These are phyloP conservation scores for Musa balbisiana DNA, from an alignment of 202 grass and related monocot species.

Conservation along the genomic window DNA sequence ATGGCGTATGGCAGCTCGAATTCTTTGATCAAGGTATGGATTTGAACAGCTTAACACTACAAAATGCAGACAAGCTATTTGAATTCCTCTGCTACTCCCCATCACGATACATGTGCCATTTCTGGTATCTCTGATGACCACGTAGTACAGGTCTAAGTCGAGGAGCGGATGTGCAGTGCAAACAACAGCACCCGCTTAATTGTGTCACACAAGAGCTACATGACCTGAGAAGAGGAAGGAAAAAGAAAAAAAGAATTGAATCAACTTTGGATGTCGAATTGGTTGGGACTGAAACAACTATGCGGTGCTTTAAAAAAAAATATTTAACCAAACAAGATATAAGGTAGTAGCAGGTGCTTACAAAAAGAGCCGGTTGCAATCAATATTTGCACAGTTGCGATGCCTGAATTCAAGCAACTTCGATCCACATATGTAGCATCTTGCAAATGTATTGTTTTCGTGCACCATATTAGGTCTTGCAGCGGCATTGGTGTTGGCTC, in stretches of 20 bases:
- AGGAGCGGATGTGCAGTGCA: conserved; percentile 46
- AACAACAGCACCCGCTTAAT: conserved; percentile 68
- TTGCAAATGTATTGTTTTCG: conserved; percentile 31
- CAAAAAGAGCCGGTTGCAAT: conserved; percentile 91
- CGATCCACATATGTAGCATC: conserved; percentile 62
- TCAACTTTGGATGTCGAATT: too few relatives aligned
- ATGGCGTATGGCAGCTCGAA: too few relatives aligned
- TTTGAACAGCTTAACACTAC: background rate
- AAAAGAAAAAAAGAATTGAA: too few relatives aligned
- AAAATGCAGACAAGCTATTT: background rate
- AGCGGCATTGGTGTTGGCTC: background rate
- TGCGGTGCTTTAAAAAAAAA: too few relatives aligned
- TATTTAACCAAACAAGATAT: background rate
- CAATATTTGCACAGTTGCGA: conserved; percentile 82
- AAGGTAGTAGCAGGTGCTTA: conserved; percentile 21
- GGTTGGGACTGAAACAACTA: too few relatives aligned
- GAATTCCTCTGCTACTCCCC: background rate
- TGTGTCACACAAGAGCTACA: conserved; percentile 53
- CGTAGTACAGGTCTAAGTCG: conserved; percentile 60
- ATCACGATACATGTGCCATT: conserved; percentile 79
- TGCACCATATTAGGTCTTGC: conserved; percentile 10
- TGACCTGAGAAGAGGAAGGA: conserved; percentile 34
- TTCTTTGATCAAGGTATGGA: background rate
- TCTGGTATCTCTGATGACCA: conserved; percentile 56
- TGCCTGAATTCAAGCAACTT: conserved; percentile 59